A percentile compares a stretch with the other conserved stretches of the same genome.
Conservation (phyloP, 768 basidiomycete genomes). For the Mycena filopes region DNA sequence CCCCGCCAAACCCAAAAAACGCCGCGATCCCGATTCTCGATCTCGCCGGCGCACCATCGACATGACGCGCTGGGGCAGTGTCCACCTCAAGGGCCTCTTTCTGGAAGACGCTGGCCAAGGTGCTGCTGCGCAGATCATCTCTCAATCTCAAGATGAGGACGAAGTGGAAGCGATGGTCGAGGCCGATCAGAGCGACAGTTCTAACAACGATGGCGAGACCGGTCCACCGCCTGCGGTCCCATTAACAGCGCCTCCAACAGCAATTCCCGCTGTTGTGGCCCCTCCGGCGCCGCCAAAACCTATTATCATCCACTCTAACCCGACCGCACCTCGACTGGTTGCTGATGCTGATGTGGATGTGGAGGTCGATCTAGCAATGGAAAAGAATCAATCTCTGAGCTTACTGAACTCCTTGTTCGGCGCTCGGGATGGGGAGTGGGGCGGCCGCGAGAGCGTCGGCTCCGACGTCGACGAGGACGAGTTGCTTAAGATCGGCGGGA, state of each 20-base stretch:
- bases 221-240: neutral
- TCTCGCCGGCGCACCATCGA: constrained; percentile 77
- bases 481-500: constrained; percentile 38
- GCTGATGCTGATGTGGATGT: constrained; percentile 38
- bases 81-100: constrained; percentile 76
- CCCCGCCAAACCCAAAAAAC: constrained; percentile 55
- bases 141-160: neutral
- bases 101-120: constrained; percentile 53
- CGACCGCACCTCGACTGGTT: constrained; percentile 10
- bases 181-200: constrained; percentile 29
- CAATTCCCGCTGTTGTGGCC: constrained; percentile 7
- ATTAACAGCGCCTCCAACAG: neutral
- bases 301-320: constrained; percentile 18
- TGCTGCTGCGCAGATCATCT: neutral
- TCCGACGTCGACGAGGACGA: constrained; percentile 65
- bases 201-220: no score
- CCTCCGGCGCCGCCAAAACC: constrained; percentile 17
- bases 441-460: constrained; percentile 64
- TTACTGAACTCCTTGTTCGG: constrained; percentile 67
- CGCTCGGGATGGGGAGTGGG: constrained; percentile 63
- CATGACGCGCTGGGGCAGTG: constrained; percentile 75
- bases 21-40: constrained; percentile 64
- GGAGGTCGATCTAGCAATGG: constrained; percentile 47
- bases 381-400: constrained; percentile 58
- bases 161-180: constrained; percentile 17